Conservation (phyloP, 768 basidiomycete species). For the Tephrocybe sp. region DNA sequence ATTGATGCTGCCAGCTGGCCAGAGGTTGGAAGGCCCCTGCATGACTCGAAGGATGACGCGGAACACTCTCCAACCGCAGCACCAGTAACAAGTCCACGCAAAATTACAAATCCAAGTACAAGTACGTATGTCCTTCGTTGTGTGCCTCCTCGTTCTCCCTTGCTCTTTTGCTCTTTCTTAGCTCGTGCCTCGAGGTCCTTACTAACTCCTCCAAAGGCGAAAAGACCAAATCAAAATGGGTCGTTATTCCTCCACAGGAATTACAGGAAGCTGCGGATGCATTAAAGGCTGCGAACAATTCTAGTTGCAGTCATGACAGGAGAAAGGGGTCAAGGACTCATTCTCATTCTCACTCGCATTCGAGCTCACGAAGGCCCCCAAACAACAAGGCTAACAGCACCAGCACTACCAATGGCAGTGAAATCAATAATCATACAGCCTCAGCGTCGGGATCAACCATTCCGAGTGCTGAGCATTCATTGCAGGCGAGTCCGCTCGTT, state of each 20-base stretch:
- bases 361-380: neutral
- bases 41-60: constrained; percentile 11
- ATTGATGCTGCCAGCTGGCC: constrained; percentile 45
- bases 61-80: constrained; percentile 5
- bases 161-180: no score
- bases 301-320: no score
- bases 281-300: constrained; percentile 24
- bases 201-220: constrained; percentile 34
- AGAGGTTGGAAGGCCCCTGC: constrained; percentile 37
- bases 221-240: constrained; percentile 66
- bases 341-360: constrained; percentile 2
- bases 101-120: no score
- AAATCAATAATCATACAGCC: no score
- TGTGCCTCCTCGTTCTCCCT: constrained; percentile 2
- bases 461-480: constrained; percentile 39
- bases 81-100: no score
- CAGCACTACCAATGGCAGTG: no score
- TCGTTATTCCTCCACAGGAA: constrained; percentile 55
- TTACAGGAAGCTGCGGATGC: constrained; percentile 55
- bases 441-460: no score
- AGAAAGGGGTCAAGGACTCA: no score
- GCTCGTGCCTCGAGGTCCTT: no score
- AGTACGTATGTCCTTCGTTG: constrained; percentile 1
- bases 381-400: neutral
- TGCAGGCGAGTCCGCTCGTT: constrained; percentile 49